Evolutionary conservation across 2,329 filamentous ascomycete genomes (phyloP).

Genomic region (Phoma sp.): DNA sequence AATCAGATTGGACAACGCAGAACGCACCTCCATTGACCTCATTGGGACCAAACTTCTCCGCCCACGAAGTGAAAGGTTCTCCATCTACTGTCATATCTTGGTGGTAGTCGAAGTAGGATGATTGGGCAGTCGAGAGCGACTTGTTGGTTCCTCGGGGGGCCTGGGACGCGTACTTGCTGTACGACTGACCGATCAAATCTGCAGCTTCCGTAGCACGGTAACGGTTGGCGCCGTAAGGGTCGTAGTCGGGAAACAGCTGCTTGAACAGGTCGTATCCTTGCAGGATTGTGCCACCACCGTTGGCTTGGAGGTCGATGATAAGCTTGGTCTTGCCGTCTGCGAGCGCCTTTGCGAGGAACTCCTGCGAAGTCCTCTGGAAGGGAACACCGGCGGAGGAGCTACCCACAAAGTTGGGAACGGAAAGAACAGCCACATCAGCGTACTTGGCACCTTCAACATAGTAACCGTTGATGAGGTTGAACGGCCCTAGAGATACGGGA

Average conservation of each 20-base stretch:
- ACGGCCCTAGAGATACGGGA: conserved; percentile 48
- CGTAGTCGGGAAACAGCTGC: conserved; percentile 59
- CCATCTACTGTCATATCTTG: conserved; percentile 57
- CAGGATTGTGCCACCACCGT: conserved; percentile 65
- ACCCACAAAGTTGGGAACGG: conserved; percentile 50
- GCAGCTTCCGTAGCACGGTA: conserved; percentile 58
- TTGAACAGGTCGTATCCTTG: conserved; percentile 68
- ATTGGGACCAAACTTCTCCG: conserved; percentile 50
- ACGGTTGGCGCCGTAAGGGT: conserved; percentile 59
- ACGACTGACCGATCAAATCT: conserved; percentile 53
- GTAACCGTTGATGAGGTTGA: conserved; percentile 54
- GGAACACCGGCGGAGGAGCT: conserved; percentile 22
- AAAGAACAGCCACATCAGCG: conserved; percentile 54
- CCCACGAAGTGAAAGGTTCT: conserved; percentile 56
- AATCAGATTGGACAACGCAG: background rate
- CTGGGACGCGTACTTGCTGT: conserved; percentile 41
- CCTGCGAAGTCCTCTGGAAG: conserved; percentile 51
- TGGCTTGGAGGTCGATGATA: conserved; percentile 65
- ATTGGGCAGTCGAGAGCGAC: conserved; percentile 49
- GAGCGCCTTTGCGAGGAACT: conserved; percentile 52
- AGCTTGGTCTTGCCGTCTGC: conserved; percentile 64
- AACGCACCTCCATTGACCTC: conserved; percentile 35
- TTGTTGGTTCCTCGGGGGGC: conserved; percentile 45
- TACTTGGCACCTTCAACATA: conserved; percentile 53
- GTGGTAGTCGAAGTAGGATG: conserved; percentile 56